phyloP scores from a whole-genome alignment of 1,284 basidiomycete genomes.

The Ganoderma resinaceum region DNA sequence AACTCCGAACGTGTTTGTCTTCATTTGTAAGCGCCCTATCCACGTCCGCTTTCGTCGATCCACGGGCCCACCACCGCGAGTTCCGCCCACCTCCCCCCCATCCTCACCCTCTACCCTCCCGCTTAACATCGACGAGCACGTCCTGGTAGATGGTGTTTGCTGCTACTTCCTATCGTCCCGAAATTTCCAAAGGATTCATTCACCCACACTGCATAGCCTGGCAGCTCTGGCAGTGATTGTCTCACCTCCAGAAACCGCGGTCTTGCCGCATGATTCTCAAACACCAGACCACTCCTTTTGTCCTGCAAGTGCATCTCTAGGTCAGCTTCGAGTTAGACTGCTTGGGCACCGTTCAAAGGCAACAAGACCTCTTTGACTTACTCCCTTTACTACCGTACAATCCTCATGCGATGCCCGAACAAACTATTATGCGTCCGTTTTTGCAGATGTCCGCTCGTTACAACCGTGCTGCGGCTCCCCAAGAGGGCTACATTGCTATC shows the following conservation, averaged over 20 bases:
- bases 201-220: background rate
- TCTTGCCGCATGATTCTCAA: background rate
- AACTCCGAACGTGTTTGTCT: slow-evolving; percentile 34
- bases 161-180: background rate
- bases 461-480: background rate
- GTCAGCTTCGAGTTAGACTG: background rate
- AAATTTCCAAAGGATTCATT: background rate
- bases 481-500: background rate
- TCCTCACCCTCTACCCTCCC: background rate
- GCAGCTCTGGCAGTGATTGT: background rate
- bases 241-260: background rate
- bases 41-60: background rate
- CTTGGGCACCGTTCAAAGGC: background rate
- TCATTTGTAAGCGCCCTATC: slow-evolving; percentile 24
- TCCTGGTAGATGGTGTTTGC: background rate
- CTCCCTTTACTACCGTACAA: background rate
- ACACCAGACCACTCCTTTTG: background rate
- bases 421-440: background rate
- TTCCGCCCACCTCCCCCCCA: background rate
- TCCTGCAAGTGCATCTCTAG: background rate
- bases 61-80: background rate
- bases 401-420: background rate
- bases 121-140: background rate
- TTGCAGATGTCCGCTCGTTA: background rate
- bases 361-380: background rate